Percentiles rank a stretch among this genome's conserved stretches.
phyloP scores from a whole-genome alignment of 768 basidiomycete species.

The Psilocybe sp. region DNA sequence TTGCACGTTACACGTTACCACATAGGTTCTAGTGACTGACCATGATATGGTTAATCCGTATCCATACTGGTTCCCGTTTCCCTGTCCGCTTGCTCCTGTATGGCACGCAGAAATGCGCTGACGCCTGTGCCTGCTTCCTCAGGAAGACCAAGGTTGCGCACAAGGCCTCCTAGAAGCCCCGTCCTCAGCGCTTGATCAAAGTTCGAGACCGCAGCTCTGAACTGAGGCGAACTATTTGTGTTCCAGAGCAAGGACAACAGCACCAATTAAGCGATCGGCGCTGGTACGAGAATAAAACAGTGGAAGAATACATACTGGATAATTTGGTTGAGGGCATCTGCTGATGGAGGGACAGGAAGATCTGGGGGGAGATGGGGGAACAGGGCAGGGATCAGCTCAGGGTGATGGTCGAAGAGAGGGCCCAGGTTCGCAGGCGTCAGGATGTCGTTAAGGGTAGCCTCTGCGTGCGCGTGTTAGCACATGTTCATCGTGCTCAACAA shows the following conservation, averaged over 20 bases:
- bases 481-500: background rate
- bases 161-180: conserved; percentile 72
- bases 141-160: conserved; percentile 76
- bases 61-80: conserved; percentile 68
- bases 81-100: conserved; percentile 70
- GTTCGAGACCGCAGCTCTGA: conserved; percentile 73
- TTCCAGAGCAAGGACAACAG: conserved; percentile 1
- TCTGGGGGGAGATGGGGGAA: conserved; percentile 84
- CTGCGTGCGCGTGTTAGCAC: conserved; percentile 23
- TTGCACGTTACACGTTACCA: background rate
- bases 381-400: conserved; percentile 63
- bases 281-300: background rate
- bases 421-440: conserved; percentile 70
- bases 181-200: conserved; percentile 85
- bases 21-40: background rate
- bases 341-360: conserved; percentile 64
- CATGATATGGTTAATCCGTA: conserved; percentile 33
- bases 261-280: background rate
- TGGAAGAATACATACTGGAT: conserved; percentile 42
- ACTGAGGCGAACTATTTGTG: conserved; percentile 63
- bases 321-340: conserved; percentile 69
- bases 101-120: conserved; percentile 74
- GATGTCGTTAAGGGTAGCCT: conserved; percentile 71
- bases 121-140: conserved; percentile 82
- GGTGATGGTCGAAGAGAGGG: conserved; percentile 69